A percentile compares a stretch with the other conserved stretches of the same genome.
Conservation (phyloP, 176 grass and related monocot genomes). For the Phyllostachys edulis region DNA sequence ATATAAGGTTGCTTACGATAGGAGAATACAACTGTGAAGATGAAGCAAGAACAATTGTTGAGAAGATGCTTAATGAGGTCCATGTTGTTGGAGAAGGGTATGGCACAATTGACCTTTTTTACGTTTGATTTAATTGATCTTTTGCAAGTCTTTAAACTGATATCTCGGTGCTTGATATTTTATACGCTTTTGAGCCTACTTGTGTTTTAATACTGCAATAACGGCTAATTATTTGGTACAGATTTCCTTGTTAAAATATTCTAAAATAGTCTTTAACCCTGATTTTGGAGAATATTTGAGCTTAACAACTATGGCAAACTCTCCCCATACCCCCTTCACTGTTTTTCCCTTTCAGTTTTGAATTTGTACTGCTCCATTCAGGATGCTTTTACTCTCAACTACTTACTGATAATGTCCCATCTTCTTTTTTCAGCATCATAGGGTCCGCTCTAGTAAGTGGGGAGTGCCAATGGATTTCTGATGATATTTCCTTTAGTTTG, state of each 20-base stretch:
- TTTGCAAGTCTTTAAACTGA: slow-evolving; percentile 3
- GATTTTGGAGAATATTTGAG: background rate
- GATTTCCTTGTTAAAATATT: slow-evolving; percentile 9
- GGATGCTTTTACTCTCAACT: slow-evolving; percentile 7
- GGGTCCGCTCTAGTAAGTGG: slow-evolving; percentile 61
- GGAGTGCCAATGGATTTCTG: slow-evolving; percentile 61
- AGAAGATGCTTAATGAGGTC: slow-evolving; percentile 77
- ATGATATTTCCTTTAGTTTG: slow-evolving; percentile 47
- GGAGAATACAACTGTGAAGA: slow-evolving; percentile 88
- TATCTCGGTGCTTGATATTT: background rate
- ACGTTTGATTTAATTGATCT: slow-evolving; percentile 20
- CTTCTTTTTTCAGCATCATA: slow-evolving; percentile 60
- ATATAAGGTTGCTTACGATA: slow-evolving; percentile 67
- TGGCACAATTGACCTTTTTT: slow-evolving; percentile 8
- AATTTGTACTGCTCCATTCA: background rate
- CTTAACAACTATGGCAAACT: background rate
- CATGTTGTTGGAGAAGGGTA: slow-evolving; percentile 98
- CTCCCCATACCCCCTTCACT: background rate
- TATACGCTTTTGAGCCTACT: slow-evolving; percentile 15
- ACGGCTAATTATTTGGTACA: background rate
- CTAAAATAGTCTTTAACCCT: background rate
- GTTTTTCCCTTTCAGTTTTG: background rate
- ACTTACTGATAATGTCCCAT: background rate
- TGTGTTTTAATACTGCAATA: background rate
- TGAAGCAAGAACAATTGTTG: slow-evolving; percentile 53